These are phyloP conservation scores for Penicillium egyptiacum DNA, from an alignment of 495 filamentous ascomycete genomes.

Conservation along the genomic window DNA sequence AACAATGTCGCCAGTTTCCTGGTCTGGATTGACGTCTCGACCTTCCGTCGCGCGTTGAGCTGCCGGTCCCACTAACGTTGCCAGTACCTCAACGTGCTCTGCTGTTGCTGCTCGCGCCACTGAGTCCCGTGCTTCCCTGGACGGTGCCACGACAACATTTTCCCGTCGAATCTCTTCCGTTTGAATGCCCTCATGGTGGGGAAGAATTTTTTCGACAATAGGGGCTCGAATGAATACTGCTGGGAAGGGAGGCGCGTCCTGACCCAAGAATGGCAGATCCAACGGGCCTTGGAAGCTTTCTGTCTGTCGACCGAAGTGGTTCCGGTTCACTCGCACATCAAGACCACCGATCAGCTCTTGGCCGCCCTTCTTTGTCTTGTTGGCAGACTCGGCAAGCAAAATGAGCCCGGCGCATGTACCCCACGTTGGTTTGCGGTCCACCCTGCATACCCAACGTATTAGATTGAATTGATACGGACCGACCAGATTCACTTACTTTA, in stretches of 20 bases:
- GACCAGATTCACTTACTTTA: conserved; percentile 65
- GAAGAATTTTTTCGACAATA: conserved; percentile 81
- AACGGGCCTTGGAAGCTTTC: conserved; percentile 87
- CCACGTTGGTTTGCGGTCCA: conserved; percentile 80
- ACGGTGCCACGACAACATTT: conserved; percentile 68
- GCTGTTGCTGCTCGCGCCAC: conserved; percentile 43
- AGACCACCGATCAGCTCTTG: conserved; percentile 93
- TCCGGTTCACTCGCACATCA: conserved; percentile 88
- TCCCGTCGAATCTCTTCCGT: conserved; percentile 48
- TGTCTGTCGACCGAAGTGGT: conserved; percentile 91
- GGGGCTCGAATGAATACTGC: conserved; percentile 94
- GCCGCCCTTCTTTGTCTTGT: conserved; percentile 83
- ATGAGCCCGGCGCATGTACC: conserved; percentile 96
- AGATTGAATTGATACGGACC: conserved; percentile 13
- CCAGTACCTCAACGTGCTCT: conserved; percentile 50
- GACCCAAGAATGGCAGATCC: conserved; percentile 67
- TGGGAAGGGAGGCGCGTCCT: conserved; percentile 59
- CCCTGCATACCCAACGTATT: conserved; percentile 27
- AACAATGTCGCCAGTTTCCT: conserved; percentile 75
- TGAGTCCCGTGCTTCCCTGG: conserved; percentile 47
- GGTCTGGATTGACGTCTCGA: conserved; percentile 38
- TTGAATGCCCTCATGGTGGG: conserved; percentile 52
- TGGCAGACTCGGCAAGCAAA: conserved; percentile 83
- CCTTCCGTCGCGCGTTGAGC: conserved; percentile 41
- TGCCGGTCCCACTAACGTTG: conserved; percentile 49